A percentile compares a stretch with the other conserved stretches of the same genome.
Conservation (phyloP, 2,329 filamentous ascomycete species). For the Penicillium sp. region DNA sequence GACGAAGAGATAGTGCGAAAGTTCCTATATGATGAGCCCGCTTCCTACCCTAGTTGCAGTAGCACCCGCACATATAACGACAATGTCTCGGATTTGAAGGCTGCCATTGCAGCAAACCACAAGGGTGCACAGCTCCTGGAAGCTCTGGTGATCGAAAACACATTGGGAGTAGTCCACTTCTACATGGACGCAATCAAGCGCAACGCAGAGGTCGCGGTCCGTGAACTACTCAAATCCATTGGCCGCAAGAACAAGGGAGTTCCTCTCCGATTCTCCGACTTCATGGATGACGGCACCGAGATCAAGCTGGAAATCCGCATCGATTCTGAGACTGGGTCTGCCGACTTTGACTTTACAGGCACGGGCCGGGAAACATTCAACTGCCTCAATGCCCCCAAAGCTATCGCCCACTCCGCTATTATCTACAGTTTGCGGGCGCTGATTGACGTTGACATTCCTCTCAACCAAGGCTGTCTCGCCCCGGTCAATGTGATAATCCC, state of each 20-base stretch:
- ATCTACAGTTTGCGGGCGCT: conserved; percentile 61
- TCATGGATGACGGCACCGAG: conserved; percentile 77
- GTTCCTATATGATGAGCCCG: conserved; percentile 67
- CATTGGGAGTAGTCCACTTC: conserved; percentile 36
- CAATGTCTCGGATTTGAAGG: conserved; percentile 49
- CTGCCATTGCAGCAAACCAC: conserved; percentile 48
- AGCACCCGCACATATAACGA: conserved; percentile 64
- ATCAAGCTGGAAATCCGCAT: conserved; percentile 71
- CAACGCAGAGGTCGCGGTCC: conserved; percentile 71
- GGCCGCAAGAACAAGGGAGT: conserved; percentile 58
- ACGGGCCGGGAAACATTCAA: conserved; percentile 68
- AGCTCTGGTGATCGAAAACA: conserved; percentile 38
- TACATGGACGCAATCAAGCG: conserved; percentile 56
- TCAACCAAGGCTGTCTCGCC: conserved; percentile 76
- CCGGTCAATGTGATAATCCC: conserved; percentile 69
- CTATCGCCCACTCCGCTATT: conserved; percentile 66
- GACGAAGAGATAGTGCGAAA: conserved; percentile 70
- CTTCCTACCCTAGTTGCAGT: conserved; percentile 67
- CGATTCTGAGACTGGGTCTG: conserved; percentile 70
- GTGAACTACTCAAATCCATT: conserved; percentile 42
- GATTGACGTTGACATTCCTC: conserved; percentile 73
- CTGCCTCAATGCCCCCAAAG: conserved; percentile 70
- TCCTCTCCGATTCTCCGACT: conserved; percentile 62
- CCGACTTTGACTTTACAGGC: conserved; percentile 69
- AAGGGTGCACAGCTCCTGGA: conserved; percentile 41